phyloP scores from a whole-genome alignment of 179 eudicot genomes.

The Drosera spatulata region DNA sequence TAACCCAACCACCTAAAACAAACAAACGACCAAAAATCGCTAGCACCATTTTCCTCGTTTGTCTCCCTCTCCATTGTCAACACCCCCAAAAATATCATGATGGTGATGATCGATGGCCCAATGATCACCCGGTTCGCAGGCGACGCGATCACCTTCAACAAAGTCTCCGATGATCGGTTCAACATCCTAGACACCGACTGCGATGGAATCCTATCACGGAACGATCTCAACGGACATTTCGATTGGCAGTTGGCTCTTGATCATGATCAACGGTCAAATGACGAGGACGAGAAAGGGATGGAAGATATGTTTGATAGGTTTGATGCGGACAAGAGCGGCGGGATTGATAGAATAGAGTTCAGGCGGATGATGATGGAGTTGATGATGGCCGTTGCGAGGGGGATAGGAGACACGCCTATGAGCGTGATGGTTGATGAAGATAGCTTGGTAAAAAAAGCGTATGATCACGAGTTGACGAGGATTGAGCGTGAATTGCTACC shows the following conservation, averaged over 20 bases:
- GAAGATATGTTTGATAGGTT: conserved; percentile 23
- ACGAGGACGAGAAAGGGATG: conserved; percentile 17
- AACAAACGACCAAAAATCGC: too few species aligned
- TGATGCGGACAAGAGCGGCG: conserved; percentile 19
- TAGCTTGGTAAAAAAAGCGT: conserved; percentile 41
- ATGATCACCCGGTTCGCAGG: conserved; percentile 30
- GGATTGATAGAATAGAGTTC: conserved; percentile 28
- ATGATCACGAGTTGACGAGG: conserved; percentile 23
- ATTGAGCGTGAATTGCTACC: conserved; percentile 3
- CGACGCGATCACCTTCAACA: conserved; percentile 18
- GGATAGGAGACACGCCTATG: conserved; percentile 43
- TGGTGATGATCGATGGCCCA: conserved; percentile 26
- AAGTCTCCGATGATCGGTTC: conserved; percentile 29
- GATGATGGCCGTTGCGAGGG: conserved; percentile 43
- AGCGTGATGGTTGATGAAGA: conserved; percentile 29
- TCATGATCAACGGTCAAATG: conserved; percentile 7
- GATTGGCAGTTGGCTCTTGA: conserved; percentile 7
- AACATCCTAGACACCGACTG: conserved; percentile 18
- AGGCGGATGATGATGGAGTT: conserved; percentile 29
- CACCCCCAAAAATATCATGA: conserved; percentile 1
- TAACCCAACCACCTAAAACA: too few species aligned
- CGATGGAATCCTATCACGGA: conserved; percentile 25
- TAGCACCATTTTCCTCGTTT: not conserved
- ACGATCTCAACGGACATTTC: conserved; percentile 15
- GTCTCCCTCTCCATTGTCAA: not conserved